Evolutionary conservation across 371 early-diverging fungal genomes (phyloP).

Genomic region (Haplosporangium sp.): DNA sequence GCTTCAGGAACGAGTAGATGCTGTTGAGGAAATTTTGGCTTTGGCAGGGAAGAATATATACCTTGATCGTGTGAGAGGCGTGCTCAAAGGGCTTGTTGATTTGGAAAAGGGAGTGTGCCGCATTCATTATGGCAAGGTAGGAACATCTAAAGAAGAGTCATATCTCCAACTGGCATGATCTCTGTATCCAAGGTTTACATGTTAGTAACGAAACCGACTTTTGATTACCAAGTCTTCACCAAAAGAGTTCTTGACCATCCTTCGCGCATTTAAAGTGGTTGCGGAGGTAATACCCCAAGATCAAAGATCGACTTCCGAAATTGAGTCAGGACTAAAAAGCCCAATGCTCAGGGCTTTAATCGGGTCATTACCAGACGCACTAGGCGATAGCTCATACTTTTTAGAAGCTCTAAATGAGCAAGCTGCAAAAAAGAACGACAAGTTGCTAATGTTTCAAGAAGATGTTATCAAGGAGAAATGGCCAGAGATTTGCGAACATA

Average conservation of each 20-base stretch:
- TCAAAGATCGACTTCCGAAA: not conserved
- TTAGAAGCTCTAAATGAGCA: constrained; percentile 56
- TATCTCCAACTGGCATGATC: not conserved
- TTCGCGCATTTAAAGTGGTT: constrained; percentile 65
- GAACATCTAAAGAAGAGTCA: not conserved
- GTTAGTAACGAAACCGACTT: not conserved
- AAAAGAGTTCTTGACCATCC: constrained; percentile 66
- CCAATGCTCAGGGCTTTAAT: constrained; percentile 57
- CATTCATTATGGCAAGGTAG: constrained; percentile 75
- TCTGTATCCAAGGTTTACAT: not conserved
- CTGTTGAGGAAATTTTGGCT: constrained; percentile 73
- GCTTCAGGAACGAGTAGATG: constrained; percentile 76
- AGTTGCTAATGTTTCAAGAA: constrained; percentile 63
- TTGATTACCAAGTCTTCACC: constrained; percentile 61
- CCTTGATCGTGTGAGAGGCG: constrained; percentile 30
- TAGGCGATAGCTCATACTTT: constrained; percentile 54
- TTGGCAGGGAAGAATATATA: constrained; percentile 41
- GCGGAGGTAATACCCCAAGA: constrained; percentile 41
- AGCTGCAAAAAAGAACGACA: constrained; percentile 60
- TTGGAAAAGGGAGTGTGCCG: constrained; percentile 82
- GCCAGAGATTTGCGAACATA: constrained; percentile 65
- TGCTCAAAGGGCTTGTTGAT: constrained; percentile 70
- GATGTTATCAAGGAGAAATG: constrained; percentile 56
- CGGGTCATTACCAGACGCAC: constrained; percentile 57
- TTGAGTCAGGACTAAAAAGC: constrained; percentile 52